These are phyloP conservation scores for Gynostemma pentaphyllum DNA, from an alignment of 306 rosid species.

Conservation along the genomic window DNA sequence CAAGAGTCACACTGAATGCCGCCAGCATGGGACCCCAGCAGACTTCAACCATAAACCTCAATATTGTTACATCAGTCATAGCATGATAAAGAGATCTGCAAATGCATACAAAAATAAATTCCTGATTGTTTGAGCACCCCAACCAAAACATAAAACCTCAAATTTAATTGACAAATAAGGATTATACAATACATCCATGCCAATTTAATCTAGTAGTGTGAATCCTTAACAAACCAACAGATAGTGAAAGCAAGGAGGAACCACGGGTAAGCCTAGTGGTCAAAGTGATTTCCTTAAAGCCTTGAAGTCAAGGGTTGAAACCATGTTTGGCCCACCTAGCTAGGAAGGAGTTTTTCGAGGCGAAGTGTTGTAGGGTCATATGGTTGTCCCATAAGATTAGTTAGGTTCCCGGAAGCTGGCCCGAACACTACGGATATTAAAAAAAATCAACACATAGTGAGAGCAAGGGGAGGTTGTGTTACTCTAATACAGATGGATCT, in stretches of 20 bases:
- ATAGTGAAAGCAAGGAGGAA: neutral
- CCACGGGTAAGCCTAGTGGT: too few relatives aligned
- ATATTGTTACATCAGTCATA: slow-evolving; percentile 82
- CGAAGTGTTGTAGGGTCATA: too few relatives aligned
- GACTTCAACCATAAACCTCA: slow-evolving; percentile 97
- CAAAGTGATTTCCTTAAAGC: too few relatives aligned
- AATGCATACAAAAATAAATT: slow-evolving; percentile 18
- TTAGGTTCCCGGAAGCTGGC: too few relatives aligned
- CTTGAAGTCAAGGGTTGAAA: too few relatives aligned
- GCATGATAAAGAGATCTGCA: slow-evolving; percentile 86
- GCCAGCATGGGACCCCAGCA: slow-evolving; percentile 99
- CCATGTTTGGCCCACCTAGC: too few relatives aligned
- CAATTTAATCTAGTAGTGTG: neutral
- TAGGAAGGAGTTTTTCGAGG: too few relatives aligned
- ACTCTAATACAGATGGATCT: neutral
- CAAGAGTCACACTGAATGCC: slow-evolving; percentile 94
- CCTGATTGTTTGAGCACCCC: neutral
- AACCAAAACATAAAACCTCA: slow-evolving; percentile 4
- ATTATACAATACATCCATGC: neutral
- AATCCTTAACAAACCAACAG: slow-evolving; percentile 1
- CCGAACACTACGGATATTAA: too few relatives aligned
- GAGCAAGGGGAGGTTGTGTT: too few relatives aligned
- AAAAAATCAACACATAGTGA: too few relatives aligned
- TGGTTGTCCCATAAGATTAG: too few relatives aligned
- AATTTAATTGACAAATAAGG: neutral